Evolutionary conservation across 2,329 filamentous ascomycete genomes (phyloP), one percentile per base, ranked within the genome.

Genomic region (Coleophoma cylindrospora): DNA sequence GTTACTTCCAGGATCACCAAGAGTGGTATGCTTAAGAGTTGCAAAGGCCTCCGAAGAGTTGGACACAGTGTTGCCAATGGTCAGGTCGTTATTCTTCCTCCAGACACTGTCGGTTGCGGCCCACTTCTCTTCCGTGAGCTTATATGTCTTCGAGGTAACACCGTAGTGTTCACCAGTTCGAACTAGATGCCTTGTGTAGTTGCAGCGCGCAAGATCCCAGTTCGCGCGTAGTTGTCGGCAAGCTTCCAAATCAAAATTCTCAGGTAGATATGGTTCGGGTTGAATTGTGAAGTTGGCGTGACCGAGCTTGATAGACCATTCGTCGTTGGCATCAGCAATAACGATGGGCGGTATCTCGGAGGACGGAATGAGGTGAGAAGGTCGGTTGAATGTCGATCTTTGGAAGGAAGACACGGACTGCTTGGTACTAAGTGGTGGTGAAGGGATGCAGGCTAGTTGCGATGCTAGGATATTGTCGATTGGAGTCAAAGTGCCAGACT

Each of bases 251-350:
- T 86, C 82, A 54, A 81, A 80, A 3, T 64, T 64, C 14, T 83
- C 77, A 0, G 89, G 86, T 9, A 80, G 68, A 63, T 96, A 96
- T 0, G 91, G 92, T 64, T 85, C 81, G 0, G 91, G 91, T 19
- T 81, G 73, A 59, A 97, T 95, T 60, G 81, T 91, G 66, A 95
- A 96, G 71, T 97, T 96, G 56, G 91, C 91, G 65, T 97, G 91
- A 27, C 92, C 92, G 13, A 97, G 80, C 50, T 83, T 83, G 62
- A 86, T 81, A 1, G 89, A 86, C 92, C 92, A 96, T 57, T 86
- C 83, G 64, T 95, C 90, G 45, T 84, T 76, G 6, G 83, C 81
- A 49, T 87, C 81, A 33, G 84, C 74, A 57, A 91, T 81, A 7
- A 84, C 72, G 55, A 91, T 81, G 4, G 80, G 77, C 4, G 84